Percentiles rank a stretch among this genome's conserved stretches.
Conservation (phyloP, 441 rosid genomes). For the Syzygium syzygioides region DNA sequence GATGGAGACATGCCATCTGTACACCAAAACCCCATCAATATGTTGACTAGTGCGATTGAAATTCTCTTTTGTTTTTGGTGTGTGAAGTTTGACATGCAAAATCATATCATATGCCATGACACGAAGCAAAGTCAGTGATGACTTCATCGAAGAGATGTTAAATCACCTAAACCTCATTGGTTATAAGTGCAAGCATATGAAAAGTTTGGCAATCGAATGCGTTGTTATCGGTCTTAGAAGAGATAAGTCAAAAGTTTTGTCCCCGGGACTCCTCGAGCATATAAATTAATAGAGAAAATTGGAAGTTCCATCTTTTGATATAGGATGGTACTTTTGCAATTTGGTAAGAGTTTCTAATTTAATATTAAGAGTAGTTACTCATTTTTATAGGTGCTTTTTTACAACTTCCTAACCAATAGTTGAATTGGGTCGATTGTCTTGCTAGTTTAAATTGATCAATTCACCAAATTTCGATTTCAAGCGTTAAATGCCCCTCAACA, state of each 20-base stretch:
- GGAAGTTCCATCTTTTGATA: neutral
- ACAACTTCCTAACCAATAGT: neutral
- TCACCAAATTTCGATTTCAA: neutral
- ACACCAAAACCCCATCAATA: neutral
- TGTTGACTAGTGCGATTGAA: neutral
- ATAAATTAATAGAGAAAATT: neutral
- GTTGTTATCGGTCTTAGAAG: neutral
- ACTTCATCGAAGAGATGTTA: neutral
- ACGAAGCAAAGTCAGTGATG: neutral
- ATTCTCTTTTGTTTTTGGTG: neutral
- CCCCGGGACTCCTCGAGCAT: neutral
- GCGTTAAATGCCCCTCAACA: neutral
- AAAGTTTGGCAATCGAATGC: neutral
- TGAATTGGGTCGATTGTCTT: neutral
- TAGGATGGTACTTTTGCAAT: neutral
- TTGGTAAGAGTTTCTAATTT: neutral
- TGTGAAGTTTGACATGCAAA: neutral
- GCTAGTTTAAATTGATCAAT: neutral
- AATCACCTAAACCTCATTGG: neutral
- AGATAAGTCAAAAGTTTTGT: neutral
- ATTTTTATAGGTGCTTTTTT: neutral
- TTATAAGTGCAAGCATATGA: neutral
- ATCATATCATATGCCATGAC: neutral
- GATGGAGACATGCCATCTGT: neutral
- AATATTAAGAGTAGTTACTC: neutral